Evolutionary conservation across 345 rosid genomes (phyloP), one percentile per base, ranked within the genome.

Genomic region (Sisymbrium altissimum): DNA sequence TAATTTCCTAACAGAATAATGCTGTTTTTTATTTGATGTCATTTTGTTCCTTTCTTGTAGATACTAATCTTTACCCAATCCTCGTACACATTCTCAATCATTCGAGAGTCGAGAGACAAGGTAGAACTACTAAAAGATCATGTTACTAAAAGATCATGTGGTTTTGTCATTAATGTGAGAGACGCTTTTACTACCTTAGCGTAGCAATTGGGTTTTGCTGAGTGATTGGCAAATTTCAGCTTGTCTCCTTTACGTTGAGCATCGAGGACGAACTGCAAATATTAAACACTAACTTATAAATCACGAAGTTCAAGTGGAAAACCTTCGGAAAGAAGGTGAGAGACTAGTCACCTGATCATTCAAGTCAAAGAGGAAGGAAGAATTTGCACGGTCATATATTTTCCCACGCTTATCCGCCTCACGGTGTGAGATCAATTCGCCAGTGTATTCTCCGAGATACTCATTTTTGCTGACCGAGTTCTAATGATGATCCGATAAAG

Each of bases 331-430:
- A 36, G 18, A 49, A 19, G 48, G 43, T 65, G 54, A 64, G 62
- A 64, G 35, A 41, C 21, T 27, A 44, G 14, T 58, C 86, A 85
- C 99, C 98, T 95, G 96, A 79, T 95, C 99, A 84, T 95, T 95
- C 83, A 95, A 83, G 84, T 95, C 99, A 70, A 95, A 95, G 58
- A 95, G 97, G 81, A 92, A 95, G 4, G 98, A 95, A 15, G 99
- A 95, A 79, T 95, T 92, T 54, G 94, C 97, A 59, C 97, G 94
- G 78, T 95, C 99, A 65, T 95, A 95, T 50, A 95, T 95, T 78
- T 95, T 95, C 68, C 99, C 97, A 45, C 99, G 97, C 82, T 95
- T 95, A 74, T 95, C 99, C 8, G 99, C 99, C 74, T 95, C 99
- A 35, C 80, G 84, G 64, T 95, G 99, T 72, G 97, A 90, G 74